Conservation (phyloP, 257 asterid species). For the Ilex asprella region DNA sequence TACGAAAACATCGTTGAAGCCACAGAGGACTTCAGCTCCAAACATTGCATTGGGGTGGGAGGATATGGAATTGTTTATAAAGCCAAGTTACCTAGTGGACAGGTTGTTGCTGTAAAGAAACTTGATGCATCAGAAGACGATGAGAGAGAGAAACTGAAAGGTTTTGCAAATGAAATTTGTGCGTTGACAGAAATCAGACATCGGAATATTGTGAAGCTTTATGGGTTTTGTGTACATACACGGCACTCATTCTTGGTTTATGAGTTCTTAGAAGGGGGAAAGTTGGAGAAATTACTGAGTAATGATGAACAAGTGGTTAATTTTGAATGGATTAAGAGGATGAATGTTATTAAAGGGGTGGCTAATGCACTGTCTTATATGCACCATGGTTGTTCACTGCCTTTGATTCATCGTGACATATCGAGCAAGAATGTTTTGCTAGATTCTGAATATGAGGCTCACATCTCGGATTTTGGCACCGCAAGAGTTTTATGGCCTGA, state of each 20-base stretch:
- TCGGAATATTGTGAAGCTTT: constrained; percentile 29
- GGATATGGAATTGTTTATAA: constrained; percentile 28
- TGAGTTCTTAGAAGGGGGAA: constrained; percentile 30
- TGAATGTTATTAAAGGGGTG: constrained; percentile 20
- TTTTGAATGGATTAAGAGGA: constrained; percentile 23
- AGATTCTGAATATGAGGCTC: too few species aligned
- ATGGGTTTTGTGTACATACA: constrained; percentile 15
- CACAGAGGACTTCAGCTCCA: background rate
- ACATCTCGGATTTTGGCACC: too few species aligned
- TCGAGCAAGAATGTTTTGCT: constrained; percentile 21
- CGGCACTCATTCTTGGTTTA: constrained; percentile 26
- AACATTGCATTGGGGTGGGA: constrained; percentile 29
- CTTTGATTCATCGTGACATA: constrained; percentile 35
- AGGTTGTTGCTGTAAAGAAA: constrained; percentile 32
- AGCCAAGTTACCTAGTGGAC: constrained; percentile 17
- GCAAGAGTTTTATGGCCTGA: too few species aligned
- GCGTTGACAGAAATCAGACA: constrained; percentile 26
- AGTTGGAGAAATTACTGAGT: constrained; percentile 10
- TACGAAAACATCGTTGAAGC: constrained; percentile 1
- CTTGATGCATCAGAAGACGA: constrained; percentile 14
- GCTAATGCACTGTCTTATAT: constrained; percentile 30
- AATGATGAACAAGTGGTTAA: constrained; percentile 11
- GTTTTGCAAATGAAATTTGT: constrained; percentile 24
- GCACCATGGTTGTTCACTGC: constrained; percentile 35
- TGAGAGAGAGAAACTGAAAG: background rate